Evolutionary conservation across 768 basidiomycete genomes (phyloP), one percentile per base, ranked within the genome.

Genomic region (Cystobasidium tubakii): DNA sequence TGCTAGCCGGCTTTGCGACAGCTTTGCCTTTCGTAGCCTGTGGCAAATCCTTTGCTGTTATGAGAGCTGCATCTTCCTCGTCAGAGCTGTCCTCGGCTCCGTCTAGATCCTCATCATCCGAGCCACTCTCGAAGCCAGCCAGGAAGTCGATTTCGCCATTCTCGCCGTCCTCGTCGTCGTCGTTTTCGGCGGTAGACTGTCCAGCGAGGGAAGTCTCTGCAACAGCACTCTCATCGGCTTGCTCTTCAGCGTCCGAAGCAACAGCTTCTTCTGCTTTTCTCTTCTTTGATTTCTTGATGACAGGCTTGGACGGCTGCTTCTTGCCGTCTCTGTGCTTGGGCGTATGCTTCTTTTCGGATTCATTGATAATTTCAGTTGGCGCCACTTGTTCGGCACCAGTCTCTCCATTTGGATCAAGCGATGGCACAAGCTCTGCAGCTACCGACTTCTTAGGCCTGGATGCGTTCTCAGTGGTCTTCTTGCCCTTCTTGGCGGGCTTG

Each of bases 201-300:
- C 57, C 57, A 29, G 57, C 57, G 29, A 60, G 9, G 57, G 57
- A 27, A 60, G 57, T 60, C 57, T 60, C 57, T 60, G 57, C 33
- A 6, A 23, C 57, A 27, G 69, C 69, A 12, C 33, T 53, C 25
- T 71, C 69, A 13, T 25, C 39, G 15, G n/a, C 66, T 15, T 29
- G 33, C 3, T 44, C 21, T 15, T 57, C 55, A 17, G 60, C 54
- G 29, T 55, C 69, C n/a, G 69, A 55, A 3, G 25, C 69, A 71
- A n/a, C 53, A 46, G 69, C 50, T 36, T 55, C 25, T 36, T 17
- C 66, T 10, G 66, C 66, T 50, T 67, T 67, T 33, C 66, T 43
- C 54, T 71, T 71, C 34, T 71, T 71, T 12, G 25, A 10, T 54
- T 71, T 71, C 54, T 71, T 71, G 27, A 71, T 53, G 33, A 42